Percentiles rank a stretch among this genome's conserved stretches.
phyloP scores from a whole-genome alignment of 2,329 filamentous ascomycete species.

The Elsinoe australis region DNA sequence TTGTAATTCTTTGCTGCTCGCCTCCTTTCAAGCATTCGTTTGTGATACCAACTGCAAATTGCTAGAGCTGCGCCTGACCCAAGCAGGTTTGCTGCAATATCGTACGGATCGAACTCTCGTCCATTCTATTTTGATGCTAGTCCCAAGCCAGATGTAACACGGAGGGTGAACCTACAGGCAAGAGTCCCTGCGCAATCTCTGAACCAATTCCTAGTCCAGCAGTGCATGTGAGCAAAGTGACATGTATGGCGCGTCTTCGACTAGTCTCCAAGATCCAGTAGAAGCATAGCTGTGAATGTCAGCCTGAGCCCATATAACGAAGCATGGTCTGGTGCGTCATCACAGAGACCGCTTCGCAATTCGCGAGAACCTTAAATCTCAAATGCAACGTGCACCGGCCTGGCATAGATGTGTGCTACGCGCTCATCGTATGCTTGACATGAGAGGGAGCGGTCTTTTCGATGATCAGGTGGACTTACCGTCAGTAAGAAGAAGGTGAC shows the following conservation, averaged over 20 bases:
- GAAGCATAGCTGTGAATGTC: constrained; percentile 50
- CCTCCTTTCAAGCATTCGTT: constrained; percentile 86
- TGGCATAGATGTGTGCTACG: no score
- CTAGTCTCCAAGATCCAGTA: constrained; percentile 96
- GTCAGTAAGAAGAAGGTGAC: constrained; percentile 87
- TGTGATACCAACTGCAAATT: constrained; percentile 85
- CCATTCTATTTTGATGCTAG: constrained; percentile 32
- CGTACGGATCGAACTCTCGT: constrained; percentile 63
- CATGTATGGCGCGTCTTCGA: constrained; percentile 73
- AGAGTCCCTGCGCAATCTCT: constrained; percentile 65
- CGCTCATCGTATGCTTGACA: no score
- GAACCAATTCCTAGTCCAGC: constrained; percentile 62
- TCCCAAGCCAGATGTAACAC: not conserved
- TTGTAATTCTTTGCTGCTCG: constrained; percentile 65
- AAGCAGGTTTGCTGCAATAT: constrained; percentile 79
- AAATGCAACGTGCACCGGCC: no score
- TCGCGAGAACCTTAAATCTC: no score
- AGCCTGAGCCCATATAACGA: not conserved
- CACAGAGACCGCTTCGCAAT: no score
- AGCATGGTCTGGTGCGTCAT: not conserved
- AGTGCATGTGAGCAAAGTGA: constrained; percentile 76
- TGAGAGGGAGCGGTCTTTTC: no score
- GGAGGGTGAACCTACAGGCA: constrained; percentile 46
- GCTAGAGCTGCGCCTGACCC: constrained; percentile 66
- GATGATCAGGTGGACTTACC: no score